phyloP scores from a whole-genome alignment of 495 filamentous ascomycete species.

The Talaromyces ruber region DNA sequence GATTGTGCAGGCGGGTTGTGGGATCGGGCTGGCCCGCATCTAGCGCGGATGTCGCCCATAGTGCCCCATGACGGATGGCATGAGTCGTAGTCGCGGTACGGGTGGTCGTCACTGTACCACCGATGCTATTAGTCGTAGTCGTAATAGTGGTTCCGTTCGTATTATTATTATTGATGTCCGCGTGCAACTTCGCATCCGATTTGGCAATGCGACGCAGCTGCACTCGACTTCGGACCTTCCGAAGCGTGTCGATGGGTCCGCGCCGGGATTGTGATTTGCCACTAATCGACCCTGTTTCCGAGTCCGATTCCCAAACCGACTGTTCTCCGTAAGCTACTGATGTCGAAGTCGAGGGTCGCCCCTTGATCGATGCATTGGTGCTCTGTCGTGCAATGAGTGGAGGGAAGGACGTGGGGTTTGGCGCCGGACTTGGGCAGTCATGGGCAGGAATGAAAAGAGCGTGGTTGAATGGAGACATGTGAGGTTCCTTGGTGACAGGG shows the following conservation, averaged over 20 bases:
- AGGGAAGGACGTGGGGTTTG: slow-evolving; percentile 27
- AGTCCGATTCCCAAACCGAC: slow-evolving; percentile 41
- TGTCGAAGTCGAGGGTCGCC: slow-evolving; percentile 32
- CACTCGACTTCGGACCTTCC: slow-evolving; percentile 39
- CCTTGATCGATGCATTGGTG: slow-evolving; percentile 29
- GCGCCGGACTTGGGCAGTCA: slow-evolving; percentile 32
- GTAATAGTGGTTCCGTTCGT: not conserved
- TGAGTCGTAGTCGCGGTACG: not conserved
- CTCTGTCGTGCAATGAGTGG: slow-evolving; percentile 26
- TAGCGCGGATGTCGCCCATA: not conserved
- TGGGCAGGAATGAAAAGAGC: slow-evolving; percentile 38
- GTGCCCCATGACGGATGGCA: not conserved
- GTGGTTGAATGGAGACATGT: slow-evolving; percentile 36
- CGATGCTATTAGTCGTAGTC: not conserved
- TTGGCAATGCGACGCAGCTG: slow-evolving; percentile 34
- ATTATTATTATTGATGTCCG: slow-evolving; percentile 14
- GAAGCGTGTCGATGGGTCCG: slow-evolving; percentile 32
- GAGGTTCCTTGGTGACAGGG: slow-evolving; percentile 36
- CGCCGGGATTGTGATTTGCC: slow-evolving; percentile 31
- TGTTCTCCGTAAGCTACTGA: slow-evolving; percentile 29
- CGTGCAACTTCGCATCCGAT: slow-evolving; percentile 30
- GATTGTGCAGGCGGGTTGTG: not conserved
- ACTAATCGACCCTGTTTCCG: slow-evolving; percentile 29
- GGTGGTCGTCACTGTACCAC: not conserved
- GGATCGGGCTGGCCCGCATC: not conserved